A percentile compares a stretch with the other conserved stretches of the same genome.
Evolutionary conservation across 352 stramenopile species (phyloP).

Genomic region (Chrysophaeum taylorii): DNA sequence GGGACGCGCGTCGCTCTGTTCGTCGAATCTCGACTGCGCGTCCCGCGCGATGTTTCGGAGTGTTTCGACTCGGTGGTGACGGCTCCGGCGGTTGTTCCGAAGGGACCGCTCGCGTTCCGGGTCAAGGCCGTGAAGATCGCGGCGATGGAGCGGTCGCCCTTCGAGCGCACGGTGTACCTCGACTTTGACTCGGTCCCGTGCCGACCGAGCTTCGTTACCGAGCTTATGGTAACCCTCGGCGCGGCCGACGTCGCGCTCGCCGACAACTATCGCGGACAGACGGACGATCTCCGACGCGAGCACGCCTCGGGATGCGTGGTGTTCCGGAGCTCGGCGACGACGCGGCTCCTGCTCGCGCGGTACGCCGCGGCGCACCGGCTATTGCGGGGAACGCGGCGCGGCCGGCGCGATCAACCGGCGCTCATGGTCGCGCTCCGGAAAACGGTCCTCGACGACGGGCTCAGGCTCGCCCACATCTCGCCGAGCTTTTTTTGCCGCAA

Average conservation of each 20-base stretch:
- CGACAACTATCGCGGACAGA: slow-evolving; percentile 6
- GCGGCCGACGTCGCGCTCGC: background rate
- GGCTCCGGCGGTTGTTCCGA: background rate
- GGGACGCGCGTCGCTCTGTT: background rate
- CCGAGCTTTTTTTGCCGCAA: slow-evolving; percentile 12
- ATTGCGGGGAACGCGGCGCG: background rate
- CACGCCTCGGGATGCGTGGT: slow-evolving; percentile 10
- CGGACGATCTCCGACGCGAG: background rate
- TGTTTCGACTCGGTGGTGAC: background rate
- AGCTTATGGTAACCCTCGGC: background rate
- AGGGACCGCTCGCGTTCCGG: background rate
- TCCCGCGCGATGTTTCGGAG: background rate
- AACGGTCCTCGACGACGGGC: background rate
- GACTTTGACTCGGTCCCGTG: slow-evolving; percentile 12
- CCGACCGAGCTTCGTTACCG: background rate
- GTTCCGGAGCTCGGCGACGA: background rate
- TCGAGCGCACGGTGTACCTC: slow-evolving; percentile 10
- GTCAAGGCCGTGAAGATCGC: slow-evolving; percentile 12
- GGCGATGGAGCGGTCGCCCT: slow-evolving; percentile 10
- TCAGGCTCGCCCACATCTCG: background rate
- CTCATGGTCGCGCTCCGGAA: slow-evolving; percentile 4
- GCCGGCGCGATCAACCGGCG: slow-evolving; percentile 5
- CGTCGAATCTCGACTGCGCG: background rate
- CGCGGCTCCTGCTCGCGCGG: background rate
- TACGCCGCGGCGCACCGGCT: background rate